phyloP scores from a whole-genome alignment of 805 yeast species.

The Starmerella khaoyaiensis region DNA sequence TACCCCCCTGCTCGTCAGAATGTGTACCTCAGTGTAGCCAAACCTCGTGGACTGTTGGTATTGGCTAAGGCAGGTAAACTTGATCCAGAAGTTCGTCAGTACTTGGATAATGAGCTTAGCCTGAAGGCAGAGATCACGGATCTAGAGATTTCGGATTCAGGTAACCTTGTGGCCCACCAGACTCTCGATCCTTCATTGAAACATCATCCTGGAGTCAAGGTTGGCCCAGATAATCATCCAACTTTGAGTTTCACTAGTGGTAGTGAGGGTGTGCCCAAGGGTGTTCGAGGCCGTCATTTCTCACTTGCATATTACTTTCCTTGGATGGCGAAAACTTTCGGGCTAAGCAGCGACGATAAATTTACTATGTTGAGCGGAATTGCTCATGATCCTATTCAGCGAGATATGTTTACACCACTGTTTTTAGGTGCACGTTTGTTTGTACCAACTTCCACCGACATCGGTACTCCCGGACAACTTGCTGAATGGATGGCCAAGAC shows the following conservation, averaged over 20 bases:
- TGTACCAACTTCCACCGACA: constrained; percentile 93
- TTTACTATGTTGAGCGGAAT: constrained; percentile 98
- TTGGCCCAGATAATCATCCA: constrained; percentile 97
- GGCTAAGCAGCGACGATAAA: constrained; percentile 61
- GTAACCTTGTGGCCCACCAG: constrained; percentile 35
- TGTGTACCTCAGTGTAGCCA: constrained; percentile 81
- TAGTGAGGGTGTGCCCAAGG: constrained; percentile 96
- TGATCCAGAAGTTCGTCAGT: constrained; percentile 64
- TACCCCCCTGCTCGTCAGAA: constrained; percentile 98
- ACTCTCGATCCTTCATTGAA: constrained; percentile 30
- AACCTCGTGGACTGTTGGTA: constrained; percentile 82
- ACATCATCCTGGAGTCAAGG: constrained; percentile 67
- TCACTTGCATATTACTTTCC: constrained; percentile 95
- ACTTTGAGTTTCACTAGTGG: constrained; percentile 95
- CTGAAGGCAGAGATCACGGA: constrained; percentile 65
- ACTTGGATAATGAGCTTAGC: constrained; percentile 56
- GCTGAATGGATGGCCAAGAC: constrained; percentile 95
- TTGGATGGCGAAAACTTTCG: constrained; percentile 90
- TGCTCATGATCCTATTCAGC: constrained; percentile 98
- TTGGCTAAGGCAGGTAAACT: constrained; percentile 80
- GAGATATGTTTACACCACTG: constrained; percentile 97
- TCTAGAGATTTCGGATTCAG: constrained; percentile 65
- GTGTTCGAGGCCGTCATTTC: constrained; percentile 95
- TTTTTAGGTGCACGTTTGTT: constrained; percentile 87
- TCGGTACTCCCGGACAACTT: constrained; percentile 93